phyloP scores from a whole-genome alignment of 2,329 filamentous ascomycete species.

The Arthrobotrys sphaeroides region DNA sequence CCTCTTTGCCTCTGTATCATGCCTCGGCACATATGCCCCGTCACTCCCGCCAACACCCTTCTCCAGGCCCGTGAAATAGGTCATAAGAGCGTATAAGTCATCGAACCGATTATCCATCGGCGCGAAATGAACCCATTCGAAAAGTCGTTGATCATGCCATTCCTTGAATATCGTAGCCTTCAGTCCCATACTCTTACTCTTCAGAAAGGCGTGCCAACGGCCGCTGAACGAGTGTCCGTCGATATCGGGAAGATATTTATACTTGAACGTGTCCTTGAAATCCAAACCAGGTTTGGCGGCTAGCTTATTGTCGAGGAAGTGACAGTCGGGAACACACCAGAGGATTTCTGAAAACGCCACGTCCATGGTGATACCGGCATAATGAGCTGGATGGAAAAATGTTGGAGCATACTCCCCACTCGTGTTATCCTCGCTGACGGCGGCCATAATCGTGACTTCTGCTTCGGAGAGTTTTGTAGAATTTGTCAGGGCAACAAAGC shows the following conservation, averaged over 20 bases:
- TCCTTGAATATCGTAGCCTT: conserved; percentile 82
- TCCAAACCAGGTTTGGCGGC: conserved; percentile 58
- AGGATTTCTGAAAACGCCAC: conserved; percentile 62
- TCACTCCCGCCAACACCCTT: conserved; percentile 5
- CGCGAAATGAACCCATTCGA: conserved; percentile 82
- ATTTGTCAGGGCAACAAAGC: conserved; percentile 78
- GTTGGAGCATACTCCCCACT: conserved; percentile 55
- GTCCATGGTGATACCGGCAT: conserved; percentile 60
- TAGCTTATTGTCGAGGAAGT: conserved; percentile 64
- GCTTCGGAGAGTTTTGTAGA: conserved; percentile 69
- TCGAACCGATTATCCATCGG: conserved; percentile 79
- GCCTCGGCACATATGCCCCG: conserved; percentile 60
- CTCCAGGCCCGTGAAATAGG: conserved; percentile 55
- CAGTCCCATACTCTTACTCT: conserved; percentile 75
- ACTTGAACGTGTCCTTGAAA: conserved; percentile 63
- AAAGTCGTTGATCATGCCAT: conserved; percentile 79
- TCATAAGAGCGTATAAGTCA: conserved; percentile 69
- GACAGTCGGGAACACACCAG: conserved; percentile 66
- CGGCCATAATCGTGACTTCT: conserved; percentile 59
- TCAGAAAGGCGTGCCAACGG: conserved; percentile 74
- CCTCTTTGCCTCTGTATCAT: conserved; percentile 70
- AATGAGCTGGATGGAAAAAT: conserved; percentile 61
- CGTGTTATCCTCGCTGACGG: conserved; percentile 59
- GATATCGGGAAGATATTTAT: conserved; percentile 78
- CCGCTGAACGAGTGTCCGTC: conserved; percentile 79